phyloP scores from a whole-genome alignment of 176 grass and related monocot genomes.

The Bolboschoenus planiculmis region DNA sequence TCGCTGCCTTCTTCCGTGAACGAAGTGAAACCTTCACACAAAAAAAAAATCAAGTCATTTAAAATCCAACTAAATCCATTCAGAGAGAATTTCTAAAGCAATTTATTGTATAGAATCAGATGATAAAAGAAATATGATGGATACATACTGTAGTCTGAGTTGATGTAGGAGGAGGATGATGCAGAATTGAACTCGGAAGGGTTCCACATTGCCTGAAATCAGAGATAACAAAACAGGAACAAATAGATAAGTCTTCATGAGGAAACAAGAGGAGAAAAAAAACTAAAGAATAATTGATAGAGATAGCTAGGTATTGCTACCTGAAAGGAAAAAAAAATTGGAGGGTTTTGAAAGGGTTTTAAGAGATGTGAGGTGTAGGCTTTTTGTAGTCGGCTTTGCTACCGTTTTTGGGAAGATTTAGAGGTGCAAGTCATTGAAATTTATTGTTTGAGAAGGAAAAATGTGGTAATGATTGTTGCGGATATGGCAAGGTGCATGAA shows the following conservation, averaged over 20 bases:
- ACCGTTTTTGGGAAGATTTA: constrained; percentile 12
- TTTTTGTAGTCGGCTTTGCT: background rate
- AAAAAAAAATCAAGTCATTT: background rate
- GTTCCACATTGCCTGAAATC: constrained; percentile 24
- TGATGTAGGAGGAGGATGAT: background rate
- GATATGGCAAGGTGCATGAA: constrained; percentile 16
- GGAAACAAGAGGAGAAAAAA: background rate
- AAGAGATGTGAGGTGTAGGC: background rate
- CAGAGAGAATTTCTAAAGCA: background rate
- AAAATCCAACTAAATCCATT: background rate
- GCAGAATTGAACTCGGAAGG: constrained; percentile 1
- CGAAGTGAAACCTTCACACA: constrained; percentile 19
- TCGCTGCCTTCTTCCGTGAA: background rate
- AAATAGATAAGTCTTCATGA: background rate
- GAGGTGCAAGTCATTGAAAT: constrained; percentile 14
- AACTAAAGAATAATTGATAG: background rate
- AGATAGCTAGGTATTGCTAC: background rate
- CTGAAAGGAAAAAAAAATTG: background rate
- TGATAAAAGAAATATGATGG: background rate
- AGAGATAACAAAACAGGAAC: background rate
- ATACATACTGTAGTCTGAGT: constrained; percentile 17
- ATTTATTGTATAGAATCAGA: constrained; percentile 1
- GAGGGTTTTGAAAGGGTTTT: background rate
- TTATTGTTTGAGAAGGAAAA: constrained; percentile 7
- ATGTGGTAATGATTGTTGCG: constrained; percentile 23